Percentiles rank a stretch among this genome's conserved stretches.
phyloP scores from a whole-genome alignment of 208 protist species.

The Phytomonas francai region DNA sequence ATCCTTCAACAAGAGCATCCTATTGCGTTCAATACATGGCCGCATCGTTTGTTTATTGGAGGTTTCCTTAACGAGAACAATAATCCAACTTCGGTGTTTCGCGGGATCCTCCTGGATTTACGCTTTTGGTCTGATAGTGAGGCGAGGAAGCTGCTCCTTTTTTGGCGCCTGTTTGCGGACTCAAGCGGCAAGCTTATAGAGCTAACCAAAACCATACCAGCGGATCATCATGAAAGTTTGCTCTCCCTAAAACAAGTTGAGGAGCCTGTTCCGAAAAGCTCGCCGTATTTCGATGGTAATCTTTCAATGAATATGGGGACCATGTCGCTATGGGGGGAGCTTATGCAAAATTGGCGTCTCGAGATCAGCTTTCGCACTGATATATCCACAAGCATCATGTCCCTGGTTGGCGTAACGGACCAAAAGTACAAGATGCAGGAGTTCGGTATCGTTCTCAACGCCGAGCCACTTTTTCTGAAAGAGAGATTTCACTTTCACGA shows the following conservation, averaged over 20 bases:
- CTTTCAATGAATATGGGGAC: conserved; percentile 75
- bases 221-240: conserved; percentile 72
- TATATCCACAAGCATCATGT: conserved; percentile 66
- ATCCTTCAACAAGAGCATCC: conserved; percentile 83
- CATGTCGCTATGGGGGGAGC: conserved; percentile 61
- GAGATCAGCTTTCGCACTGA: conserved; percentile 81
- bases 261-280: conserved; percentile 37
- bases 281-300: conserved; percentile 70
- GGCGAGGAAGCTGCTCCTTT: conserved; percentile 36
- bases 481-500: conserved; percentile 82
- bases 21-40: conserved; percentile 82
- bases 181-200: conserved; percentile 48
- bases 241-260: conserved; percentile 38
- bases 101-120: conserved; percentile 65
- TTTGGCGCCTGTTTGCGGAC: conserved; percentile 65
- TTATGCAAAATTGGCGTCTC: conserved; percentile 83
- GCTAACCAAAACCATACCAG: conserved; percentile 57
- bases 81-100: conserved; percentile 45
- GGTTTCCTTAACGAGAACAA: conserved; percentile 71
- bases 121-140: conserved; percentile 56
- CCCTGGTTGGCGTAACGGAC: conserved; percentile 74
- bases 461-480: conserved; percentile 69
- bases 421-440: conserved; percentile 81
- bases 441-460: conserved; percentile 81
- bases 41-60: conserved; percentile 81